Base-by-base conservation (phyloP, 208 protist species). In the Porcisia deanei region DNA sequence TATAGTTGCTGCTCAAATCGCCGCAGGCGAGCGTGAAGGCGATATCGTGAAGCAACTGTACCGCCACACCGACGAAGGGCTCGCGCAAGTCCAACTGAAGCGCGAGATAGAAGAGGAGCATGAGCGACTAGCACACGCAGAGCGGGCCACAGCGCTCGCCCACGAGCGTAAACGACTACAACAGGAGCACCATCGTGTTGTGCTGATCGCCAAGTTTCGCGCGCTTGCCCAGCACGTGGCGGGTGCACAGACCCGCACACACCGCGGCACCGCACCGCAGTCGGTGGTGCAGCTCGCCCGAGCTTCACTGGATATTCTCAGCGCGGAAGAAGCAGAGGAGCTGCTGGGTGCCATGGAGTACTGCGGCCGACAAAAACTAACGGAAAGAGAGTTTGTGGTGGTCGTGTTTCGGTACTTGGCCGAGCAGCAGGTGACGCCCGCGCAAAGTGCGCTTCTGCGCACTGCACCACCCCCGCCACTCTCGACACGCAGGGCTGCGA, bases 121-220 rank as follows among this genome's bases (percentile, higher is more conserved):
- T 68, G 76, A 82, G 61, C 66, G 71, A 2, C 55, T 86, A 6
- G 78, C 73, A 18, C 67, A 58, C 16, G 77, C 80, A 37, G 72
- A 85, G 75, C 47, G 71, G 41, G 69, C 63, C 9, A 41, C 73
- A 37, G n/a, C 76, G 59, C 73, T 80, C 57, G 85, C 78, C 43
- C 59, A 82, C 49, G 71, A 76, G 30, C 85, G 77, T 71, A 68
- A 73, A 22, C 58, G 64, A 12, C 78, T 96, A 7, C 71, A 87
- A 59, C 53, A 79, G 55, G 84, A 94, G 57, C 80, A 84, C 78
- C 63, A 78, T 66, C 82, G 79, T 54, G 63, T 81, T 8, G 65
- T 93, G 25, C 76, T 95, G 22, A 55, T 67, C 1, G 85, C 86
- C 37, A 96, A 96, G 75, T 96, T 85, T 80, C 71, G 82, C 30